Evolutionary conservation across 768 basidiomycete genomes (phyloP), one percentile per base, ranked within the genome.

Genomic region (Mycena polygramma): DNA sequence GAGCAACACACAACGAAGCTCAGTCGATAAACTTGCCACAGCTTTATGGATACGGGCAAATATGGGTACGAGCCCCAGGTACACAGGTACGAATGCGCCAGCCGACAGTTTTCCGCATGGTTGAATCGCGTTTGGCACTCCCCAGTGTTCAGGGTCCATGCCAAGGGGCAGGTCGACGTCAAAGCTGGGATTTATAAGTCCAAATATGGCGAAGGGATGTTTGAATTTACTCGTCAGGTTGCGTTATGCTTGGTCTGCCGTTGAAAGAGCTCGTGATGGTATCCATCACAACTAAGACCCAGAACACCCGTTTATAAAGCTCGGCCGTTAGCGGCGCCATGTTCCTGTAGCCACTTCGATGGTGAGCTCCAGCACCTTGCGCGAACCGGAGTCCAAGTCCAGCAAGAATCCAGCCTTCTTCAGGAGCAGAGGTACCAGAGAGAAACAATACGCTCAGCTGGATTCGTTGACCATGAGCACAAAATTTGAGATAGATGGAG

Each of bases 121-220:
- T 74, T 94, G 92, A 51, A 55, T 81, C 0, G 84, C 82, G 54
- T 86, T 85, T n/a, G 77, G 82, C 43, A 80, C 80, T 20, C 86
- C 81, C 83, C 83, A 84, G 60, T 82, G 83, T 69, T 84, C 83
- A 45, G 84, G 83, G 61, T 84, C 83, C 70, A 84, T 85, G 73
- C 92, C 91, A 36, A 90, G 84, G 9, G 89, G 90, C 14, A 87
- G 81, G 49, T 91, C 91, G 10, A 89, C 81, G 71, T 93, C 91
- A 73, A 91, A 88, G 70, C 90, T 90, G 30, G 30, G 17, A 53
- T 26, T 72, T 35, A 71, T 58, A 57, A 36, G 22, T 60, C 46
- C 55, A 35, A 5, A 7, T 11, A 37, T 7, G 49, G 30, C 20
- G 37, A 24, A 20, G 37, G n/a, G 17, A 46, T 30, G 15, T 2